Base-by-base conservation (phyloP, 495 filamentous ascomycete genomes). In the Apiosordaria backusii region DNA sequence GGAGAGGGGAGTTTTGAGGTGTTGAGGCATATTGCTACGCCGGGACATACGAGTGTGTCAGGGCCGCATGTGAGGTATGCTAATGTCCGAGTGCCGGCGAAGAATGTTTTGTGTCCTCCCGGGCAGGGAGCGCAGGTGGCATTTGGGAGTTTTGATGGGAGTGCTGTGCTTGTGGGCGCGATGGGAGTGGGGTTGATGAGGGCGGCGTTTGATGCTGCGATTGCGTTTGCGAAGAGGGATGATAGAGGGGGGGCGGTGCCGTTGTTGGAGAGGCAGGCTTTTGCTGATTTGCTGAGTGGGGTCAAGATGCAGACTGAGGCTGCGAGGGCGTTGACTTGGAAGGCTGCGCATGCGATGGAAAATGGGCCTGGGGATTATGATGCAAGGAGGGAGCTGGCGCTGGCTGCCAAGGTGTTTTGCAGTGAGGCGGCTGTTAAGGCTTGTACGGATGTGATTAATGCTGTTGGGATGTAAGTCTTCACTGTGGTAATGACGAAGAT, bases 241-340 rank as follows among this genome's bases (percentile, higher is more conserved):
- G 71, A 71, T 6, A 69, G 82, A 16, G 70, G 76, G 40, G 84
- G 83, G 4, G 76, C 70, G 3, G 69, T 75, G 29, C 73, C 76
- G n/a, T 64, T 86, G 35, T 66, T 86, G 19, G 72, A 78, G 59
- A 72, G 80, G 9, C 84, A 86, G 69, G 77, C 78, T 18, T 78
- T 85, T 18, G 79, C 83, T 16, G 83, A 86, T 68, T 65, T 84
- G 57, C 63, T 86, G 57, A 82, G 80, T 23, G 77, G 79, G 19
- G 76, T 85, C 63, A 86, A 86, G 74, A 85, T 85, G 75, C 75
- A 78, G 68, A 75, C 78, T 4, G 85, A 87, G 63, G 80, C 84
- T 0, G 75, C 77, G n/a, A 74, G 84, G 57, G 70, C 76, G 6
- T 55, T 87, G 64, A 82, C 79, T 0, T 86, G 83, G 83, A 86